Evolutionary conservation across 352 stramenopile genomes (phyloP), one percentile per base, ranked within the genome.

Genomic region (Pythium sukuiense): DNA sequence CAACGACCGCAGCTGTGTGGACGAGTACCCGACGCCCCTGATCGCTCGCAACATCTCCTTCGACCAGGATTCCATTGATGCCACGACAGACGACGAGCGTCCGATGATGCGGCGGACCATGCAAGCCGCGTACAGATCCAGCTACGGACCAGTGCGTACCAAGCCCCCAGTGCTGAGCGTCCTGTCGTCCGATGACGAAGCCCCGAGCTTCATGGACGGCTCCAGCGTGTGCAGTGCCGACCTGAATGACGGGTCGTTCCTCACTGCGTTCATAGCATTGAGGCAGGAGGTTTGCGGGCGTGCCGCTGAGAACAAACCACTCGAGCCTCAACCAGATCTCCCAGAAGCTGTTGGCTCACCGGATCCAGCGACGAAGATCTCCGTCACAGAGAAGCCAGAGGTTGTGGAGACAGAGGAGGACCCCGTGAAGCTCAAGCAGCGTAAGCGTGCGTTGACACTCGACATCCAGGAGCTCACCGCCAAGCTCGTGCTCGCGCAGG

Each of bases 31-130:
- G n/a, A 89, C 80, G 6, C 82, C 80, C 0, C 50, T 88, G 33
- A 72, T 91, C 55, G 76, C 73, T 48, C 76, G 78, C 37, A 87
- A 79, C 56, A 81, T 91, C 55, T 83, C 76, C 12, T 91, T 91
- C 26, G 77, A 82, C 37, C 82, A 76, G 43, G 66, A 67, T 1
- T 88, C 78, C 0, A 55, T 64, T 16, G 63, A 69, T 45, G 59
- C 55, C 2, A 55, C 43, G 5, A 48, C 57, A 2, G 80, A 87
- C 6, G 82, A 85, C 41, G 73, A 86, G 43, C 67, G 9, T 12
- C 54, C 26, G 49, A 39, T 46, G 63, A 72, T 29, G 64, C 71
- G 48, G 41, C 33, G 12, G 48, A 58, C 32, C 43, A 55, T 30
- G 26, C 27, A 8, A 14, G 39, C 43, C 5, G 18, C 43, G 1